Base-by-base conservation (phyloP, 164 flowering plant species). In the Magnolia kwangsiensis region DNA sequence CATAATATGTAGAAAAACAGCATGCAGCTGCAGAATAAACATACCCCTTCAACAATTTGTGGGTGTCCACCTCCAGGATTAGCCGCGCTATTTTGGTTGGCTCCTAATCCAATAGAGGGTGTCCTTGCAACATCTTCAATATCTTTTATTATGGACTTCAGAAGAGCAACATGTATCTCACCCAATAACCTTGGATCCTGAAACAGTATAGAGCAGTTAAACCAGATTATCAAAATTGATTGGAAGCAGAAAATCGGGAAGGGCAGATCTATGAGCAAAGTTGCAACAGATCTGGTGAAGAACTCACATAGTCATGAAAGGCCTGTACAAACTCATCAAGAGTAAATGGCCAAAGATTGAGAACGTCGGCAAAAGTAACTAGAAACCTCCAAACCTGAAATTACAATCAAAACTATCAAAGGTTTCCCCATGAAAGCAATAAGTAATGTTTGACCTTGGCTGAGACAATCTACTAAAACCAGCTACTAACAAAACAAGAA, bases 41-140 rank as follows among this genome's bases (percentile, higher is more conserved):
- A 74, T 82, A 95, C 98, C 89, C 98, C 98, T 84, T 93, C 96
- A 81, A 95, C 95, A 77, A 95, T 89, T 68, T 89, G 89, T 11
- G 92, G 98, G 83, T 95, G 98, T 4, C 98, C 98, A 75, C 98
- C 98, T 63, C 88, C 94, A 79, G 94, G 94, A 82, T 86, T 91
- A 66, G 86, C 91, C 78, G 88, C 87, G 82, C 86, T 83, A 74
- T 80, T 83, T 81, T 88, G 98, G 79, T 86, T 90, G 19, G 84
- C 80, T 71, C 93, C 95, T 75, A 89, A 51, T 21, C 91, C 92
- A 55, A 79, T 77, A 29, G 91, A 83, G 2, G 97, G 93, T 71
- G 96, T 88, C 75, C 96, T 87, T 21, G 95, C 93, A 77, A 92
- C 98, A 86, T 93, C 98, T 80, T 93, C 98, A 73, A 95, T 93